Base-by-base conservation (phyloP, 1,139 yeast species). In the Tardiomyces depauwii region DNA sequence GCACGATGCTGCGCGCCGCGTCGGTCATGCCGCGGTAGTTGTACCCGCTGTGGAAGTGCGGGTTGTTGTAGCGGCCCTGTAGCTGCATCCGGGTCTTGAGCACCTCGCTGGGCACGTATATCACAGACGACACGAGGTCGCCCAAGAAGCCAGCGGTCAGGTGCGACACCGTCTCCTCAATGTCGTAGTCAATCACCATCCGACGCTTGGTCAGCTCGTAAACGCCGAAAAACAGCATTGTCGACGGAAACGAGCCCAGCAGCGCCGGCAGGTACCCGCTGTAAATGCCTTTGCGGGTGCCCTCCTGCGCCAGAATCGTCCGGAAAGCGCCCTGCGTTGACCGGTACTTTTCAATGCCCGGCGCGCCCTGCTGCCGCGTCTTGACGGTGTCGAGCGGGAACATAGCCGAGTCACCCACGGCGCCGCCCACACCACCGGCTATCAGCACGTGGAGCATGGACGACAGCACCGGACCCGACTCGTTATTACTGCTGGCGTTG, bases 51-150 rank as follows among this genome's bases (percentile, higher is more conserved):
- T 71, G 63, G 51, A 89, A 88, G 62, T 73, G 72, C 0, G 84
- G 85, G 61, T 89, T 91, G 63, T 88, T 86, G 64, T 77, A 74
- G 44, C 80, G 73, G 1, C 98, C 98, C 65, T 91, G 98, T 46
- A 91, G 68, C 66, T 91, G 98, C 44, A 91, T 66, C 56, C 98
- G 72, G 7, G 98, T 88, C 63, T 93, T 91, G 49, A 91, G 67
- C n/a, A 91, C 97, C 62, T 91, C 98, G 32, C 91, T 80, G 2
- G 98, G 98, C n/a, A 91, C 98, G 57, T 91, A 91, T 42, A 87
- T 81, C n/a, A 91, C 67, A 58, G 95, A 83, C 30, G 94, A 83
- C 2, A 87, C 91, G 49, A 91, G 72, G 63, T 91, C 98, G 23
- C 97, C 98, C 21, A 89, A 59, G 42, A 91, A 80, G 0, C 98